Base-by-base conservation (phyloP, 75 land plant species). In the Cryptomeria japonica region DNA sequence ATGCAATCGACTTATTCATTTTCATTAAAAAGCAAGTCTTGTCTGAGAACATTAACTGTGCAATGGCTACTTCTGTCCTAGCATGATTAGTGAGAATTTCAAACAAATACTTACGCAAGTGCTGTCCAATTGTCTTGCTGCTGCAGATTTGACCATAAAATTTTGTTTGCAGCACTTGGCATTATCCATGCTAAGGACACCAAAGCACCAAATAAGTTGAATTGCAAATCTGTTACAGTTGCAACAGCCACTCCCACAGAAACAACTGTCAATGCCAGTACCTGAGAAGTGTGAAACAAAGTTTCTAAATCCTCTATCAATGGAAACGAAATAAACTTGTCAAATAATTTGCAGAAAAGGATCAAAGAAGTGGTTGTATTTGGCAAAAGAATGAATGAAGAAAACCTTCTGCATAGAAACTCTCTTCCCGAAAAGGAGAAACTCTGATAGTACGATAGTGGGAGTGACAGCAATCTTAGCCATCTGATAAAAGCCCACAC, bases 401-500 rank as follows among this genome's bases (percentile, higher is more conserved):
- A n/a, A 91, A 88, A 95, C 99, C 99, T 97, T 97, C 18, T 88
- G 88, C 46, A 86, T 86, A 34, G 97, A 92, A 70, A 95, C 93
- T 76, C 46, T 91, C 86, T 95, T 95, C 8, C 88, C 72, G 86
- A 91, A 93, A 28, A 91, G 42, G 39, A 95, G 82, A 80, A 95
- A 97, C 85, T 97, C 99, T 53, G 99, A 91, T 11, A 96, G 80
- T 51, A 96, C 99, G 86, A 97, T 97, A 7, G 96, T 95, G 41
- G 99, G 99, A 25, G 99, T 97, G 1, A 97, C 99, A 76, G 99
- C 96, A 80, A 97, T 96, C 90, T 97, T 97, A 25, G 99, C 96
- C 99, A 97, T 97, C 89, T 97, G 99, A 89, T 97, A 97, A 87
- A 97, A 97, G 0, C 99, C 99, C 83, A 97, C 97, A 92, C 99